Base-by-base conservation (phyloP, 805 yeast species). In the Kuraishia borneana region DNA sequence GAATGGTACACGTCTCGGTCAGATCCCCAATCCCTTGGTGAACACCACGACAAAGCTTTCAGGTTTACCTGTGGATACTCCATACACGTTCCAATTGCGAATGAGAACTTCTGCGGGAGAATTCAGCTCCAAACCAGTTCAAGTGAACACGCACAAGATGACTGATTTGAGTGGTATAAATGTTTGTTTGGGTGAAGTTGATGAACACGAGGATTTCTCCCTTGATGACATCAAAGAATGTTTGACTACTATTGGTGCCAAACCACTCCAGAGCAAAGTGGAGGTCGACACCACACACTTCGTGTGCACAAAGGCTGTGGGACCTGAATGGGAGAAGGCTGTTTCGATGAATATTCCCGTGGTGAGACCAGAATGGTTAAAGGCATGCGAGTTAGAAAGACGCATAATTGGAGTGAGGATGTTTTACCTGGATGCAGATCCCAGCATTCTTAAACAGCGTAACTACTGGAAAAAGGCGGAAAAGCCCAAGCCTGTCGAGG, bases 331-430 rank as follows among this genome's bases (percentile, higher is more conserved):
- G 60, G 65, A 76, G 41, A 79, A 75, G 51, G 98, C 97, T 2
- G 67, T 70, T 40, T 87, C 80, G 35, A 72, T 75, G 61, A 92
- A 87, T 51, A 85, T 92, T 36, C 98, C 98, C 2, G 73, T 92
- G 26, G 88, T 92, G 19, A 72, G 95, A 54, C 97, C 98, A 0
- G 96, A 92, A 53, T 92, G 97, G 97, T 63, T 92, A 37, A 80
- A 82, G 55, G 96, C 96, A 1, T 92, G 97, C 61, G 94, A 83
- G 46, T 55, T 68, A 29, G 96, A 88, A 50, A 73, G 92, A 45
- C 63, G 95, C 48, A 77, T 92, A 36, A 94, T 88, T 29, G 96
- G 97, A 19, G 98, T 92, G 12, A 70, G 94, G 48, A 85, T 84
- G 44, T 84, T 81, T 45, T 83, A 83, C 50, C 61, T 81, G 22